Conservation (phyloP, 2,329 filamentous ascomycete species). For the Chaetomium olivaceum region DNA sequence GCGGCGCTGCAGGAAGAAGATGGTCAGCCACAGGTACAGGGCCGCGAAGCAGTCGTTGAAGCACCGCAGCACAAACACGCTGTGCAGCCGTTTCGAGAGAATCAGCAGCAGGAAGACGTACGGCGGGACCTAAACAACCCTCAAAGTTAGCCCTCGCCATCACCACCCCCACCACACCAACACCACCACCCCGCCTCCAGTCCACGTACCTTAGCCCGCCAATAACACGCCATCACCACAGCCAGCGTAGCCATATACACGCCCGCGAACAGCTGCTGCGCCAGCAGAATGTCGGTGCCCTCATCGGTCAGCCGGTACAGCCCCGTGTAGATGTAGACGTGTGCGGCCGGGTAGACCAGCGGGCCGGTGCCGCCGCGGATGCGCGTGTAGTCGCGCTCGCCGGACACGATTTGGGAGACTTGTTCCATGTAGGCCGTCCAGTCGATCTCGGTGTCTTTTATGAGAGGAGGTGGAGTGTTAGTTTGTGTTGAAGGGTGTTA, state of each 20-base stretch:
- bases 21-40: constrained; percentile 78
- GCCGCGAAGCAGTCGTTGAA: constrained; percentile 96
- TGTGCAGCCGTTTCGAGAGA: constrained; percentile 88
- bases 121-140: constrained; percentile 64
- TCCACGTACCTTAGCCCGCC: constrained; percentile 61
- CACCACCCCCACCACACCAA: too few relatives aligned
- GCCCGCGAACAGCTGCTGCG: constrained; percentile 80
- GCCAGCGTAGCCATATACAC: constrained; percentile 76
- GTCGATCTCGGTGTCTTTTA: constrained; percentile 89
- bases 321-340: constrained; percentile 85
- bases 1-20: constrained; percentile 73
- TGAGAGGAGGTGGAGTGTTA: background rate
- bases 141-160: background rate
- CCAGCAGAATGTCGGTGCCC: constrained; percentile 73
- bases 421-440: constrained; percentile 98
- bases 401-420: constrained; percentile 72
- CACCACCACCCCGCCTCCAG: background rate
- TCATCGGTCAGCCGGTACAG: constrained; percentile 77
- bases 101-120: constrained; percentile 86
- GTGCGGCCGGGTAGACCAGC: constrained; percentile 89
- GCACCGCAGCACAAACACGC: constrained; percentile 85
- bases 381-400: constrained; percentile 84
- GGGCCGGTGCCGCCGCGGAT: constrained; percentile 90
- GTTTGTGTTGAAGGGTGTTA: constrained; percentile 4
- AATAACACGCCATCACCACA: constrained; percentile 81